A percentile compares a stretch with the other conserved stretches of the same genome.
These are phyloP conservation scores for Ogataea zsoltii DNA, from an alignment of 805 yeast species.

Conservation along the genomic window DNA sequence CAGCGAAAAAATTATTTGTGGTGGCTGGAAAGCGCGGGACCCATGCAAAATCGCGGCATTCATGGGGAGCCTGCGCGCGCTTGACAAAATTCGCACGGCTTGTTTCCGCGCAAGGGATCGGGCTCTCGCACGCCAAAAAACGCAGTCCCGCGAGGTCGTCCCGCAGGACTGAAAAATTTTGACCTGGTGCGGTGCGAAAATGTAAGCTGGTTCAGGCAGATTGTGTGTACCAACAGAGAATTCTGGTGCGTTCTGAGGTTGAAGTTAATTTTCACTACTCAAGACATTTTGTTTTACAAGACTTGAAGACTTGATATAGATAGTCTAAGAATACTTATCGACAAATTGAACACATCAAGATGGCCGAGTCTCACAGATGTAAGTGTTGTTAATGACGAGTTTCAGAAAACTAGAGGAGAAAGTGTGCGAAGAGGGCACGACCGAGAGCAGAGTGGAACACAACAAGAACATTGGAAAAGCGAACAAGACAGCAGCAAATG, in stretches of 20 bases:
- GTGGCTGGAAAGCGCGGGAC: not conserved
- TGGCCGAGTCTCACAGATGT: slow-evolving; percentile 99
- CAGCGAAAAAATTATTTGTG: not conserved
- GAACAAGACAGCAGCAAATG: not conserved
- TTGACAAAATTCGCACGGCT: too few species aligned
- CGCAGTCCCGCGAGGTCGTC: slow-evolving; percentile 4
- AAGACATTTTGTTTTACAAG: slow-evolving; percentile 3
- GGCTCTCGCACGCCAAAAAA: not conserved
- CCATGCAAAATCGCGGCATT: too few species aligned
- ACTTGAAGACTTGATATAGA: slow-evolving; percentile 1
- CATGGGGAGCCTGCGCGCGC: not conserved
- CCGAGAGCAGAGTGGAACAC: not conserved
- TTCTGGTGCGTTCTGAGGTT: slow-evolving; percentile 7
- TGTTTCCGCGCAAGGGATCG: not conserved
- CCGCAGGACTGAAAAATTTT: slow-evolving; percentile 7
- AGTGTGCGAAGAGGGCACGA: slow-evolving; percentile 1
- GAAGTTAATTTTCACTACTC: slow-evolving; percentile 8
- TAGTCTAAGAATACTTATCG: slow-evolving; percentile 9
- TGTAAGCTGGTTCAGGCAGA: slow-evolving; percentile 4
- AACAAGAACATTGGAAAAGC: not conserved
- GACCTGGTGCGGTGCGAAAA: slow-evolving; percentile 8
- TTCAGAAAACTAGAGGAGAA: too few species aligned
- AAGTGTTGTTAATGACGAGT: slow-evolving; percentile 44
- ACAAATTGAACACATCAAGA: slow-evolving; percentile 39
- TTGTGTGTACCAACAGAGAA: slow-evolving; percentile 5